Evolutionary conservation across 805 yeast genomes (phyloP), one percentile per base, ranked within the genome.

Genomic region (Lachancea lanzarotensis): DNA sequence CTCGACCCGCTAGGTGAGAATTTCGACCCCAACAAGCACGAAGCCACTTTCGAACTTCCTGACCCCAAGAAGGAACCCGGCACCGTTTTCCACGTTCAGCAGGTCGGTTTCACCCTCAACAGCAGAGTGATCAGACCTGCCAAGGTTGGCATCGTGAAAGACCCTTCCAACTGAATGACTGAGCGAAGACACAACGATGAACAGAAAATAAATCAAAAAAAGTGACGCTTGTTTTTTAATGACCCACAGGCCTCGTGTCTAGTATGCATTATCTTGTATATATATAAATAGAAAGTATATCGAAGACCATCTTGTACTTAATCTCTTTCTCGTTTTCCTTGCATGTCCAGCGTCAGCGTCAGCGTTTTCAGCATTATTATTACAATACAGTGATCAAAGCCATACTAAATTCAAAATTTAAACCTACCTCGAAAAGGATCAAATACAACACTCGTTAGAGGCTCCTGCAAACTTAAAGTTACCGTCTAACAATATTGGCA

Each of bases 121-220:
- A 79, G 83, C 56, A 78, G 97, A 64, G 95, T 89, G 29, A 75
- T 89, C 63, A 79, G 97, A 70, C 95, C 97, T 27, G 96, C 97
- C 47, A 89, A 89, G 74, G 97, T 89, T 53, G 97, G 97, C 56
- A 78, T 89, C 59, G 96, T 89, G 53, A 86, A 84, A 70, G 78
- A 67, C 44, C 43, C 46, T 25, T 51, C 49, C 37, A 43, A 45
- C 29, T 49, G 38, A 38, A 38, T 46, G 13, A 22, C 25, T 22
- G 25, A 22, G 25, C 4, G 25, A 22, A 4, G 25, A 22, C 25
- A 22, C 4, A 22, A 22, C 8, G 25, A 22, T n/a, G n/a, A n/a
- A n/a, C n/a, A 22, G 25, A 22, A 22, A 22, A 22, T 22, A 4
- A 22, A 22, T 6, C 25, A 22, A 4, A 22, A 4, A 8, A 22